Percentiles rank a stretch among this genome's conserved stretches.
These are phyloP conservation scores for Colletotrichum neosansevieriae DNA, from an alignment of 2,329 filamentous ascomycete species.

Conservation along the genomic window DNA sequence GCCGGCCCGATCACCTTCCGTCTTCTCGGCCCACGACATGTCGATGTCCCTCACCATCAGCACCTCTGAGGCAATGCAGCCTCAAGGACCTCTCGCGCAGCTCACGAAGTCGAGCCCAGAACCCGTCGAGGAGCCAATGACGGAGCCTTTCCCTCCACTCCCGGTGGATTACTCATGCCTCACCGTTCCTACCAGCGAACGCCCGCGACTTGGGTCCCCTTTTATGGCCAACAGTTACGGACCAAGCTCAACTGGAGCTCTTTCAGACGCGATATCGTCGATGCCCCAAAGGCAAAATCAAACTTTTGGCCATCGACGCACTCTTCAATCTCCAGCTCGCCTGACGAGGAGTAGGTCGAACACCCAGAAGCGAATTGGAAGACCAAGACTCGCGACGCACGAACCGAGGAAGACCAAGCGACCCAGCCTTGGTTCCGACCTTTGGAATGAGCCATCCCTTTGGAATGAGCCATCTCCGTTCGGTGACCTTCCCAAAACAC, in stretches of 20 bases:
- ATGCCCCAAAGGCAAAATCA: slow-evolving; percentile 56
- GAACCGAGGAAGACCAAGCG: slow-evolving; percentile 64
- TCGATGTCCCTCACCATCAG: slow-evolving; percentile 71
- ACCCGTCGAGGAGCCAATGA: slow-evolving; percentile 36
- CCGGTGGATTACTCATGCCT: slow-evolving; percentile 11
- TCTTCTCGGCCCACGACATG: slow-evolving; percentile 73
- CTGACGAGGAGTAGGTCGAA: slow-evolving; percentile 63
- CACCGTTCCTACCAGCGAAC: slow-evolving; percentile 44
- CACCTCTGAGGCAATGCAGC: slow-evolving; percentile 75
- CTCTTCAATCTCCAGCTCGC: slow-evolving; percentile 66
- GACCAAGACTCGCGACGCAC: slow-evolving; percentile 58
- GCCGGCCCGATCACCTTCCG: slow-evolving; percentile 58
- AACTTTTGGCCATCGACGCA: slow-evolving; percentile 62
- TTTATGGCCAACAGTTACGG: slow-evolving; percentile 71
- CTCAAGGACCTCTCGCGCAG: slow-evolving; percentile 70
- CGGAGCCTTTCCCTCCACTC: slow-evolving; percentile 39
- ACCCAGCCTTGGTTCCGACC: slow-evolving; percentile 66
- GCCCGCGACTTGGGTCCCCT: slow-evolving; percentile 63
- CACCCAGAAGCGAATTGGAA: slow-evolving; percentile 63
- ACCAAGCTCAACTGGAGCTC: slow-evolving; percentile 67
- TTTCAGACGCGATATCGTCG: slow-evolving; percentile 55
- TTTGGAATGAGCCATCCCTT: slow-evolving; percentile 65
- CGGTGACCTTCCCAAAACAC: slow-evolving; percentile 42
- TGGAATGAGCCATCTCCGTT: slow-evolving; percentile 60
- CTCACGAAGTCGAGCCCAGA: slow-evolving; percentile 61